These are phyloP conservation scores for Aureobasidium sp. DNA, from an alignment of 2,329 filamentous ascomycete species.

Conservation along the genomic window DNA sequence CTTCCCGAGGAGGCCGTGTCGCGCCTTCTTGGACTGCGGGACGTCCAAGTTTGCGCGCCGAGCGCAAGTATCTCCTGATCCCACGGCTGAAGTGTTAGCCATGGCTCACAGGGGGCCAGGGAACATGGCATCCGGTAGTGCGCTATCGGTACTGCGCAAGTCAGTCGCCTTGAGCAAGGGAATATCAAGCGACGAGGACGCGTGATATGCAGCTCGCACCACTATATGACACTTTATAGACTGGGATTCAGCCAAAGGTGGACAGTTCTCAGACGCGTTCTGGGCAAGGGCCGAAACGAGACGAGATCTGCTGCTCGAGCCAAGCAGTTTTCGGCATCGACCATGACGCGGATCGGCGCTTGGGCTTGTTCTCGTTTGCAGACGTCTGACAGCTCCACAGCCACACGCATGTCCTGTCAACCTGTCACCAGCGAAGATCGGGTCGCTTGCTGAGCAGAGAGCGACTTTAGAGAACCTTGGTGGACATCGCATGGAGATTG, in stretches of 20 bases:
- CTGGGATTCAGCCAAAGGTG: not conserved
- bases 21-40: not conserved
- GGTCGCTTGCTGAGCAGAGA: not conserved
- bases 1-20: not conserved
- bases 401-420: not conserved
- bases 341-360: not conserved
- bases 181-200: not conserved
- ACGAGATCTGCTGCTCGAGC: not conserved
- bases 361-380: not conserved
- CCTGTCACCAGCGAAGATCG: conserved; percentile 4
- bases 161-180: not conserved
- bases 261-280: not conserved
- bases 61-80: conserved; percentile 8
- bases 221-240: not conserved
- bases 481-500: conserved; percentile 3
- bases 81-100: not conserved
- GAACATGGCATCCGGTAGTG: not conserved
- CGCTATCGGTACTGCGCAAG: not conserved
- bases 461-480: not conserved
- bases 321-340: not conserved
- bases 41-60: not conserved
- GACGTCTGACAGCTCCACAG: conserved; percentile 4
- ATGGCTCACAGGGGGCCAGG: not conserved
- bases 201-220: not conserved
- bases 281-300: not conserved